Percentiles rank a stretch among this genome's conserved stretches.
These are phyloP conservation scores for Solanum medicagineum DNA, from an alignment of 257 asterid genomes.

Conservation along the genomic window DNA sequence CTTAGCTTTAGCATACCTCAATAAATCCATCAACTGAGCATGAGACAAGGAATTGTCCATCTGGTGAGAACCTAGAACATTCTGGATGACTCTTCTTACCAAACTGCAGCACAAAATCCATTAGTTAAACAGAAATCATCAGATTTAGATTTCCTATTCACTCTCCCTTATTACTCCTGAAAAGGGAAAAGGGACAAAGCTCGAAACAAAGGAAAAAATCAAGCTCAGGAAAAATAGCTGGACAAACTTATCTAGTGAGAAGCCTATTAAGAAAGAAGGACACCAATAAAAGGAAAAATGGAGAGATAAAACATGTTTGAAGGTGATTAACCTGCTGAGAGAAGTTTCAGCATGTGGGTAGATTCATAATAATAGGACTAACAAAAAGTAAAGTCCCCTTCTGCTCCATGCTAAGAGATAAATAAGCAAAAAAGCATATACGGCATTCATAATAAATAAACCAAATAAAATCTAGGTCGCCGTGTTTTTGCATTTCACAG, in stretches of 20 bases:
- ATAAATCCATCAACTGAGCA: slow-evolving; percentile 92
- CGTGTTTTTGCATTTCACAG: not conserved
- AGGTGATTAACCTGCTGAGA: not conserved
- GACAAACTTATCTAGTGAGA: not conserved
- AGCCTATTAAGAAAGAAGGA: not conserved
- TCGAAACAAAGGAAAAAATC: not conserved
- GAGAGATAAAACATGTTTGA: not conserved
- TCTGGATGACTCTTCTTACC: slow-evolving; percentile 95
- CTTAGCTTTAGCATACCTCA: slow-evolving; percentile 37
- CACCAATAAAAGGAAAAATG: not conserved
- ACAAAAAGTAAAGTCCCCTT: not conserved
- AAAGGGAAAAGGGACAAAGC: not conserved
- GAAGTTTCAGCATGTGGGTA: not conserved
- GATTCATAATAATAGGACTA: not conserved
- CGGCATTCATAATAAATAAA: not conserved
- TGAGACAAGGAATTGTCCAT: slow-evolving; percentile 96
- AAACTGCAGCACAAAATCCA: slow-evolving; percentile 47
- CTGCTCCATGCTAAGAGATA: not conserved
- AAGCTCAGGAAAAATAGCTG: not conserved
- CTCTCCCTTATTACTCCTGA: not conserved
- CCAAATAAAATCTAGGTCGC: not conserved
- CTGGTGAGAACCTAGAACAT: slow-evolving; percentile 90
- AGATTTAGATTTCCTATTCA: not conserved
- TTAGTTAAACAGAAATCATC: not conserved
- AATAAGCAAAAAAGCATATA: not conserved